A percentile compares a stretch with the other conserved stretches of the same genome.
phyloP scores from a whole-genome alignment of 345 rosid genomes.

The Eucalyptus coolabah region DNA sequence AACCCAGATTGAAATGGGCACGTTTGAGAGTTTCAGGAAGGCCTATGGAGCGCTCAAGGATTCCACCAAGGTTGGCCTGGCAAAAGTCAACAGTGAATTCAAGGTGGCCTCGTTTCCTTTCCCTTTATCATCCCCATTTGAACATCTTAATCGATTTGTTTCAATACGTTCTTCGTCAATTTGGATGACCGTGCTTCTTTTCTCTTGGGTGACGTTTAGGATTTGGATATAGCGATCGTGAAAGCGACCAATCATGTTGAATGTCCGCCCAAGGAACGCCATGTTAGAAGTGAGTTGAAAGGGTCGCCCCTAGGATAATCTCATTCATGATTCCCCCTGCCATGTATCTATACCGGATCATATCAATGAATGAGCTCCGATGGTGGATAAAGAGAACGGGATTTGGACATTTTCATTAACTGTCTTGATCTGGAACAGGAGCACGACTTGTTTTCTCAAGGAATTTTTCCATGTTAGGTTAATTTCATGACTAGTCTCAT shows the following conservation, averaged over 20 bases:
- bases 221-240: slow-evolving; percentile 89
- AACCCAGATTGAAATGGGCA: slow-evolving; percentile 30
- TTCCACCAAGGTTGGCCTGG: slow-evolving; percentile 93
- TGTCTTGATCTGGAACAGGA: neutral
- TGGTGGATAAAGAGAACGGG: neutral
- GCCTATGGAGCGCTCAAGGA: slow-evolving; percentile 98
- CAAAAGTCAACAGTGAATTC: slow-evolving; percentile 95
- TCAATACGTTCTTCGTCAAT: neutral
- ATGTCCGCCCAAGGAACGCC: slow-evolving; percentile 95
- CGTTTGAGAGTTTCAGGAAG: slow-evolving; percentile 74
- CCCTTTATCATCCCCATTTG: neutral
- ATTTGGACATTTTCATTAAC: neutral
- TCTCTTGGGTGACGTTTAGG: slow-evolving; percentile 14
- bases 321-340: neutral
- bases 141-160: neutral
- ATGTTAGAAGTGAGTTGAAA: slow-evolving; percentile 60
- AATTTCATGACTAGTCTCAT: neutral
- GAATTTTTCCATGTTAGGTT: neutral
- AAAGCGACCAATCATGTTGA: slow-evolving; percentile 97
- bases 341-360: neutral
- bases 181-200: neutral
- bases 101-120: slow-evolving; percentile 32
- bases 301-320: neutral
- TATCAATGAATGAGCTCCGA: neutral
- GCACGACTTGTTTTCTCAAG: neutral